Percentiles rank a stretch among this genome's conserved stretches.
Conservation (phyloP, 495 filamentous ascomycete genomes). For the Hypomontagnella monticulosa region DNA sequence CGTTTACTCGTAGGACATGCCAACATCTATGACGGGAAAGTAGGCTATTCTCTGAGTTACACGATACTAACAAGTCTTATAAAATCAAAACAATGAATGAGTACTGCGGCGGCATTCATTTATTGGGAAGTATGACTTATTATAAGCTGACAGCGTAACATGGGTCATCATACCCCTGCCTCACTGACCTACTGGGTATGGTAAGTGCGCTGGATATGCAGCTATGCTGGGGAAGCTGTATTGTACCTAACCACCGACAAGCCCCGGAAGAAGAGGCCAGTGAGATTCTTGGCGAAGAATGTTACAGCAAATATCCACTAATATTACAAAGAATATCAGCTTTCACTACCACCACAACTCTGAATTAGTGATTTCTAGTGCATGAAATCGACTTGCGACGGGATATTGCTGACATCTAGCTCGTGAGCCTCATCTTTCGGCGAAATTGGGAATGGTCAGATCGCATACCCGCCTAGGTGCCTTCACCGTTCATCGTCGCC, state of each 20-base stretch:
- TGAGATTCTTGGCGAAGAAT: not conserved
- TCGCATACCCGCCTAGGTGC: not conserved
- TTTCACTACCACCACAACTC: not conserved
- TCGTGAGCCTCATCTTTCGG: not conserved
- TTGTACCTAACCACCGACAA: no score
- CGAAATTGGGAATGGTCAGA: slow-evolving; percentile 8
- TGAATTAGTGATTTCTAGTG: not conserved
- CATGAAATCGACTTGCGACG: not conserved
- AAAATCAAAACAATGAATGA: not conserved
- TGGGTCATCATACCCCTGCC: no score
- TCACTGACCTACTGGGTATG: no score
- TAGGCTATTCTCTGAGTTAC: slow-evolving; percentile 1
- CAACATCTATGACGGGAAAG: not conserved
- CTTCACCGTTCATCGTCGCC: not conserved
- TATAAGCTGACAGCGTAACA: no score
- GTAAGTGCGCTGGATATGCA: no score
- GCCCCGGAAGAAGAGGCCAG: not conserved
- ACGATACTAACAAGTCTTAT: not conserved
- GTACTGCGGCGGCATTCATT: not conserved
- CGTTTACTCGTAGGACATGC: not conserved
- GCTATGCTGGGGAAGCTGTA: no score
- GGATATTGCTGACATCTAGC: not conserved
- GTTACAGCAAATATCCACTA: slow-evolving; percentile 5
- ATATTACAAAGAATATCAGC: not conserved
- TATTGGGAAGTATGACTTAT: no score